Evolutionary conservation across 495 filamentous ascomycete species (phyloP), one percentile per base, ranked within the genome.

Genomic region (Aspergillus avenaceus): DNA sequence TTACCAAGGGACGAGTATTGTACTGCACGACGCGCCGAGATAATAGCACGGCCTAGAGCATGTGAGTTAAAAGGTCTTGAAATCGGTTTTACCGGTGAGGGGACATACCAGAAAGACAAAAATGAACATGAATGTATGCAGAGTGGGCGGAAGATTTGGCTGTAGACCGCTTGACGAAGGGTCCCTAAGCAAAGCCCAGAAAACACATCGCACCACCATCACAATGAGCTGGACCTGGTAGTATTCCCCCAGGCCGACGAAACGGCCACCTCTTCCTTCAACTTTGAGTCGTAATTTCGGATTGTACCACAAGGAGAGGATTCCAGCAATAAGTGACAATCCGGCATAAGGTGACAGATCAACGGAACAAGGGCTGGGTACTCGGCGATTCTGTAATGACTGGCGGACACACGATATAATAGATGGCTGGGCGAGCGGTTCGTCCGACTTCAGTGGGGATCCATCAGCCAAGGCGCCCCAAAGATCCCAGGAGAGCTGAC

Each of bases 261-360:
- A 79, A 46, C 84, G 81, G 23, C 75, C 82, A 32, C 73, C 76
- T 54, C 82, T 75, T 19, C 84, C 82, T 45, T 78, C 74, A n/a
- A 82, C 68, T 56, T 82, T 82, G 53, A 85, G 67, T 51, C 77
- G 75, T 58, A 89, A 73, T 47, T 77, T 79, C 6, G 86, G 86
- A 53, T 91, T 91, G 86, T 88, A 95, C 81, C 85, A 90, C 11
- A 84, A 62, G 2, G 84, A 78, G 5, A 80, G 54, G 22, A 85
- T 52, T 21, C 79, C 81, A 2, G 78, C 64, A 18, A 76, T 50
- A 22, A 85, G 67, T 13, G 76, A 68, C 69, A 62, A 52, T 27
- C 58, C 74, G 52, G 66, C 82, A 48, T 47, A 71, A 32, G 70
- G 59, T 49, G 64, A 60, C 54, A 70, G 21, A 52, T 69, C 61